Evolutionary conservation across 2,329 filamentous ascomycete species (phyloP).

Genomic region (Claviceps arundinis): DNA sequence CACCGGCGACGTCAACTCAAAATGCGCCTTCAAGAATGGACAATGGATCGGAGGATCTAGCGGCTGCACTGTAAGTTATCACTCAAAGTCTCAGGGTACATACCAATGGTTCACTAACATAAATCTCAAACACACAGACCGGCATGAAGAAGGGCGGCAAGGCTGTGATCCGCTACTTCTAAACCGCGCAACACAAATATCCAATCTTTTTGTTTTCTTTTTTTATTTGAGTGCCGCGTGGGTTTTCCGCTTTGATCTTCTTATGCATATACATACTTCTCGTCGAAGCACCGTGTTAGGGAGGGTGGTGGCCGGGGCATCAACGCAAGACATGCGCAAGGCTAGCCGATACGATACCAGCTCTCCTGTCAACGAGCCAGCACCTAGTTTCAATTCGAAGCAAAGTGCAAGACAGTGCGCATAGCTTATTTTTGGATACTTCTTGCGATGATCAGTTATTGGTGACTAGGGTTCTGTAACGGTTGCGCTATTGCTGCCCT

Average conservation of each 20-base stretch:
- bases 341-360: too few species aligned
- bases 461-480: too few species aligned
- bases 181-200: constrained; percentile 6
- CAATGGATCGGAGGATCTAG: constrained; percentile 41
- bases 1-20: constrained; percentile 42
- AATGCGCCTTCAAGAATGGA: constrained; percentile 55
- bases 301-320: not conserved
- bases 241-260: constrained; percentile 11
- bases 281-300: constrained; percentile 7
- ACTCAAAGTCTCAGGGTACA: too few species aligned
- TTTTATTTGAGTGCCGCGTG: not conserved
- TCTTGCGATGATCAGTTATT: too few species aligned
- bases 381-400: too few species aligned
- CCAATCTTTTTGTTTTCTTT: too few species aligned
- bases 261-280: constrained; percentile 20
- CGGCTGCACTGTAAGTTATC: constrained; percentile 68
- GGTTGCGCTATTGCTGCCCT: too few species aligned
- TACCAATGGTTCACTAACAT: too few species aligned
- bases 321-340: not conserved
- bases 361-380: too few species aligned
- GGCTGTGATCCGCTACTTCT: constrained; percentile 32
- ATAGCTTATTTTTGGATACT: too few species aligned
- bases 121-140: constrained; percentile 21
- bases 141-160: constrained; percentile 26
- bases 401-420: too few species aligned